Evolutionary conservation across 495 filamentous ascomycete species (phyloP).

Genomic region (Trichoderma parareesei): DNA sequence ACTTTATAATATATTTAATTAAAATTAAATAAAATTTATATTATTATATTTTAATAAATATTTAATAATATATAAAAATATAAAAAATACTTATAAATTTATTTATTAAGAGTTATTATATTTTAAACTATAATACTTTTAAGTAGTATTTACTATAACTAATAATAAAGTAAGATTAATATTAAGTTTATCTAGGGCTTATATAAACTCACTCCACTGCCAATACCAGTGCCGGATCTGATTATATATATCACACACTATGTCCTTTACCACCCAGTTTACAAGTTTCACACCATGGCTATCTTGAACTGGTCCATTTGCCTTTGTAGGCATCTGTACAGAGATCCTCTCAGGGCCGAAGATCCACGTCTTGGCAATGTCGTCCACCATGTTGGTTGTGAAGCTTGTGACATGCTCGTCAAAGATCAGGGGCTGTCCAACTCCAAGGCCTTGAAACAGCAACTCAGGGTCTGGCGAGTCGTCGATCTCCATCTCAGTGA

Average conservation of each 20-base stretch:
- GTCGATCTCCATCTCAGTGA: not conserved
- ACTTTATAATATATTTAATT: no score
- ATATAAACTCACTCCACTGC: not conserved
- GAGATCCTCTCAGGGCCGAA: not conserved
- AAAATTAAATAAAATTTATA: no score
- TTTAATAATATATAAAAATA: constrained; percentile 1
- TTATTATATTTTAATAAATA: not conserved
- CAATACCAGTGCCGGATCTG: not conserved
- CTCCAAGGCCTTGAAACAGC: not conserved
- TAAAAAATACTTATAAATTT: no score
- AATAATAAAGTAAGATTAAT: not conserved
- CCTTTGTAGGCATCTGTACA: not conserved
- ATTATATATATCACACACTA: not conserved
- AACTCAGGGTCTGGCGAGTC: not conserved
- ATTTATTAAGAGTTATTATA: no score
- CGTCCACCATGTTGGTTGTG: not conserved
- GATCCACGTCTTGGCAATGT: not conserved
- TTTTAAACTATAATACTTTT: no score
- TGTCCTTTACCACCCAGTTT: not conserved
- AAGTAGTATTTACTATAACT: no score
- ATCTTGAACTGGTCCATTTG: not conserved
- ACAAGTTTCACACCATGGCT: not conserved
- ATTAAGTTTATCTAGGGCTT: not conserved
- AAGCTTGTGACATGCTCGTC: not conserved
- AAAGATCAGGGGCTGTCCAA: not conserved